Evolutionary conservation across 495 filamentous ascomycete species (phyloP), one percentile per base, ranked within the genome.

Genomic region (Annulohypoxylon maeteangense): DNA sequence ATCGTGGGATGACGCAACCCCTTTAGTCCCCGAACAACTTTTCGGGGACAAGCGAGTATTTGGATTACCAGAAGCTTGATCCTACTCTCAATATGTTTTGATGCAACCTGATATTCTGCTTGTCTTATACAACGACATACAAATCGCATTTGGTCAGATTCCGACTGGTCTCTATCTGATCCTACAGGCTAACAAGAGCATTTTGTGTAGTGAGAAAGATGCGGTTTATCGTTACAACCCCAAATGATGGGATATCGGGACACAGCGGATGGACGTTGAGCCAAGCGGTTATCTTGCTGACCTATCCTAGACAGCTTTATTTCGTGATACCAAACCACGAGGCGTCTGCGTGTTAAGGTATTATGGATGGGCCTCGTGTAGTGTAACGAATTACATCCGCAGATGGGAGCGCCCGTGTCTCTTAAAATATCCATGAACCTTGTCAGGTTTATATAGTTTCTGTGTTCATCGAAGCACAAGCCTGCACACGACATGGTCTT

Each of bases 371-470:
- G 38, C 6, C 42, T 58, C 56, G 48, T 62, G 70, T 61, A 38
- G 65, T 72, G 70, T 57, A 68, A 72, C 65, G 54, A 51, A 22
- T 57, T 34, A 72, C 61, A 68, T 42, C 60, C 61, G 47, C 56
- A 68, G 48, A 50, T 40, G 53, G 65, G 18, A 62, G 36, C 61
- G 32, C 58, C 45, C 55, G 50, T 65, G 60, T 65, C 55, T 56
- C 61, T 51, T 65, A 57, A 72, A 45, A 68, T 61, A 68, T 31
- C 70, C 65, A 51, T 72, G 65, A 72, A 68, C 65, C 65, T 45
- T 72, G 54, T 45, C 23, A 50, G 29, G 29, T n/a, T n/a, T 50
- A 62, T 65, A 62, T 50, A 12, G 48, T 47, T 50, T 47, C 36
- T 64, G 36, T 56, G 48, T 12, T 56, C 29, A n/a, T n/a, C 42